Percentiles rank a stretch among this genome's conserved stretches.
These are phyloP conservation scores for Diutina sp. DNA, from an alignment of 1,139 yeast species.

Conservation along the genomic window DNA sequence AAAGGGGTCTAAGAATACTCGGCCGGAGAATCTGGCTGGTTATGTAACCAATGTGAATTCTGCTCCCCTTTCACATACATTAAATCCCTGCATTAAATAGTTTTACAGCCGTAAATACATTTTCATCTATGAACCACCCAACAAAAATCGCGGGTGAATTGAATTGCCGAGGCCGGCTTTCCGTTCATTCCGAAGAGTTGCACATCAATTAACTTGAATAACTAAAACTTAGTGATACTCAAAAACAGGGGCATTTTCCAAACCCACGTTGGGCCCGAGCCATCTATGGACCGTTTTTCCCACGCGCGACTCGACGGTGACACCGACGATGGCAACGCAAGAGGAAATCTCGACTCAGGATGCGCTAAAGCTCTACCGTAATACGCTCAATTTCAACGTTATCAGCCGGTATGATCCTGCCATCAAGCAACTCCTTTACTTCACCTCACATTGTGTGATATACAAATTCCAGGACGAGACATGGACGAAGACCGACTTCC, in stretches of 20 bases:
- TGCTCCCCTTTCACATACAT: background rate
- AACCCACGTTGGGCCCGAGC: background rate
- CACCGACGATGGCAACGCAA: background rate
- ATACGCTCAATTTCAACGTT: conserved; percentile 68
- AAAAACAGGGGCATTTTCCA: too few species aligned
- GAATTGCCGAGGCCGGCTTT: too few species aligned
- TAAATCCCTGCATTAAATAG: background rate
- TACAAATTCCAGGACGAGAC: conserved; percentile 51
- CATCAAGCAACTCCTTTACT: conserved; percentile 59
- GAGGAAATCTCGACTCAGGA: conserved; percentile 11
- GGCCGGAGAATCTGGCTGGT: background rate
- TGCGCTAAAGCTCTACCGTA: conserved; percentile 47
- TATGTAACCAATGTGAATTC: background rate
- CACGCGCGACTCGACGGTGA: background rate
- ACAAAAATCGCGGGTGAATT: too few species aligned
- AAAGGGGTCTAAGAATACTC: background rate
- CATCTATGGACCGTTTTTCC: background rate
- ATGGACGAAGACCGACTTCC: conserved; percentile 72
- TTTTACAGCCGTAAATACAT: too few species aligned
- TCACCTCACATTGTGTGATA: conserved; percentile 73
- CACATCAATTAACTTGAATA: too few species aligned
- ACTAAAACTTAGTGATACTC: too few species aligned
- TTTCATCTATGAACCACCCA: too few species aligned
- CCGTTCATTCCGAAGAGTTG: too few species aligned
- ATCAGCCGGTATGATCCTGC: conserved; percentile 75